Percentiles rank a stretch among this genome's conserved stretches.
Conservation (phyloP, 2,329 filamentous ascomycete genomes). For the Pseudogymnoascus sp. region DNA sequence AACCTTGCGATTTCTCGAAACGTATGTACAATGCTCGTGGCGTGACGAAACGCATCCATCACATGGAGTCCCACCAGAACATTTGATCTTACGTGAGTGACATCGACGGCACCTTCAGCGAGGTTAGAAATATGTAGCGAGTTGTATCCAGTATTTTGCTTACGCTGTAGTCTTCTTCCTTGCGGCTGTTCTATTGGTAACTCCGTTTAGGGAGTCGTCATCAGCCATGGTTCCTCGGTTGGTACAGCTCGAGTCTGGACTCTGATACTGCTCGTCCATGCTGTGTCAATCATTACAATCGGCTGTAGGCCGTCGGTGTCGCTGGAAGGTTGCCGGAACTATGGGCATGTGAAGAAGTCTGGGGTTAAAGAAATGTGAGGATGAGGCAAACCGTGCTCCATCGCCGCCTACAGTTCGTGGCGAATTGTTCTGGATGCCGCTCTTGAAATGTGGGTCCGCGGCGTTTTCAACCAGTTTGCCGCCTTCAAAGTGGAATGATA, state of each 20-base stretch:
- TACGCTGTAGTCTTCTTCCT: background rate
- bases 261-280: background rate
- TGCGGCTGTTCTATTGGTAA: background rate
- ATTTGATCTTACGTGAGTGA: conserved; percentile 28
- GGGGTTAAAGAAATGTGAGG: background rate
- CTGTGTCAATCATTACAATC: background rate
- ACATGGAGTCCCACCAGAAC: conserved; percentile 30
- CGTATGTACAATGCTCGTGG: conserved; percentile 7
- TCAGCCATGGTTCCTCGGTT: background rate
- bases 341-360: background rate
- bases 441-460: background rate
- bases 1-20: background rate
- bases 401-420: background rate
- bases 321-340: background rate
- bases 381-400: background rate
- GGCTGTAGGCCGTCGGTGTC: background rate
- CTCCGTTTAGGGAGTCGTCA: background rate
- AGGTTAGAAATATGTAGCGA: background rate
- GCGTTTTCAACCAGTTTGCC: background rate
- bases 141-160: background rate
- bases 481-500: background rate
- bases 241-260: background rate
- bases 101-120: conserved; percentile 8
- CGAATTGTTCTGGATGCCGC: background rate
- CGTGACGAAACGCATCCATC: conserved; percentile 23